Base-by-base conservation (phyloP, 2,329 filamentous ascomycete genomes). In the Diatrype stigma region DNA sequence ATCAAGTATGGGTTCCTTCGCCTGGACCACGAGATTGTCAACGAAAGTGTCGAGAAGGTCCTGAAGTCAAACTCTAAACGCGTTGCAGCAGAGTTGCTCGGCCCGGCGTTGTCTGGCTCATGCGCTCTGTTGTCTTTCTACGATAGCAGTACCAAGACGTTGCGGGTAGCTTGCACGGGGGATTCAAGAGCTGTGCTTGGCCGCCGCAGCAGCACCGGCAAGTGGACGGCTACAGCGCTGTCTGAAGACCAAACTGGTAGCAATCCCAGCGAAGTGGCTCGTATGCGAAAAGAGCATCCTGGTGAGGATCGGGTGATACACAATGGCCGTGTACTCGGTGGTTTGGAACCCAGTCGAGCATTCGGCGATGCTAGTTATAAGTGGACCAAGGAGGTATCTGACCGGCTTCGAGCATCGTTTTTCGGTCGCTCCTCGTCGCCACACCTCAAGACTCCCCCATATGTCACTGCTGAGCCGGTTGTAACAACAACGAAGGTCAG, bases 301-400 rank as follows among this genome's bases (percentile, higher is more conserved):
- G 88, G 87, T 26, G 94, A 99, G 71, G 86, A 89, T 14, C 79
- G 92, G 60, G 94, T 96, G 8, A 85, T 96, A 38, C 80, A 85
- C 42, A 94, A 96, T 60, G 94, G 94, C 6, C 87, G 94, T 54
- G 90, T 99, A 16, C 79, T 99, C 0, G 94, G 94, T 42, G 89
- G 92, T 17, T 77, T 99, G 12, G 94, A 99, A 69, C 94, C 94
- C 3, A 93, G 87, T 17, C 86, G 94, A 56, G 93, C 95, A 0
- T 99, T 99, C 69, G 95, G 94, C 34, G 94, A 99, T 70, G 93
- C 94, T 8, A 86, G 87, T 61, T 99, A 99, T 76, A 99, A 99
- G 71, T 99, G 94, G 94, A 89, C 82, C 52, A 81, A 82, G 47
- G 90, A 96, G 54, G 87, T 91, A 0, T 90, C 94, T 52, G 83